A percentile compares a stretch with the other conserved stretches of the same genome.
Conservation (phyloP, 2,329 filamentous ascomycete species). For the Plectosphaerella cucumerina region DNA sequence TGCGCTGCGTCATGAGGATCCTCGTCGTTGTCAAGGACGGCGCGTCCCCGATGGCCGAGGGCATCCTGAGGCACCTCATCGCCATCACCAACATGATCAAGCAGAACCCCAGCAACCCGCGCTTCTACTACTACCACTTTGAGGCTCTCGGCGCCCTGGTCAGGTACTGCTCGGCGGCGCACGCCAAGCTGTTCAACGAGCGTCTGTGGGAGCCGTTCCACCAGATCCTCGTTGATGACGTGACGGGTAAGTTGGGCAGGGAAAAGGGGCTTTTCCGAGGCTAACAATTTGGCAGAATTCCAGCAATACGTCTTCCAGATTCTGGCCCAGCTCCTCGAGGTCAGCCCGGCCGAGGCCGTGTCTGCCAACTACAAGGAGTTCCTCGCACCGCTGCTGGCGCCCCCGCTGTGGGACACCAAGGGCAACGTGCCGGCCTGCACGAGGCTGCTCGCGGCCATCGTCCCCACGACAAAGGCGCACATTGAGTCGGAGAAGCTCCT, state of each 20-base stretch:
- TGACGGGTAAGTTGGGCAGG: conserved; percentile 66
- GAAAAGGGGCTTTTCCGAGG: no score
- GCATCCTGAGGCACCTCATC: conserved; percentile 78
- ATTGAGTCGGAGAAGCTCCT: conserved; percentile 78
- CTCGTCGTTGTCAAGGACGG: conserved; percentile 89
- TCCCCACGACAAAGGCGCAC: conserved; percentile 68
- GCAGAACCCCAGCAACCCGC: conserved; percentile 91
- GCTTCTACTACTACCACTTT: conserved; percentile 98
- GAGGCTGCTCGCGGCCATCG: conserved; percentile 77
- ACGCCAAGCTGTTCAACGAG: conserved; percentile 71
- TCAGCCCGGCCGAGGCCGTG: conserved; percentile 73
- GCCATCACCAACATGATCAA: conserved; percentile 89
- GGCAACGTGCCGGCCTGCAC: conserved; percentile 92
- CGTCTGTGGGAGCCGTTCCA: conserved; percentile 82
- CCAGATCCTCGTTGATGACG: conserved; percentile 72
- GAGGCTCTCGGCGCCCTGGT: conserved; percentile 90
- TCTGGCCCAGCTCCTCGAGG: conserved; percentile 84
- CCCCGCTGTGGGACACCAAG: conserved; percentile 83
- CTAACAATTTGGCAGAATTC: no score
- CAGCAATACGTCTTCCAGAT: conserved; percentile 96
- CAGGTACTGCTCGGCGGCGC: conserved; percentile 61
- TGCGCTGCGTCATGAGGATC: conserved; percentile 98
- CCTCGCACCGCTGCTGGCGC: conserved; percentile 72
- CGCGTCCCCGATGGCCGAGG: conserved; percentile 68
- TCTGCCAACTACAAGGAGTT: conserved; percentile 78